Evolutionary conservation across 192 early-diverging fungal genomes (phyloP).

Genomic region (Rhizophagus sp.): DNA sequence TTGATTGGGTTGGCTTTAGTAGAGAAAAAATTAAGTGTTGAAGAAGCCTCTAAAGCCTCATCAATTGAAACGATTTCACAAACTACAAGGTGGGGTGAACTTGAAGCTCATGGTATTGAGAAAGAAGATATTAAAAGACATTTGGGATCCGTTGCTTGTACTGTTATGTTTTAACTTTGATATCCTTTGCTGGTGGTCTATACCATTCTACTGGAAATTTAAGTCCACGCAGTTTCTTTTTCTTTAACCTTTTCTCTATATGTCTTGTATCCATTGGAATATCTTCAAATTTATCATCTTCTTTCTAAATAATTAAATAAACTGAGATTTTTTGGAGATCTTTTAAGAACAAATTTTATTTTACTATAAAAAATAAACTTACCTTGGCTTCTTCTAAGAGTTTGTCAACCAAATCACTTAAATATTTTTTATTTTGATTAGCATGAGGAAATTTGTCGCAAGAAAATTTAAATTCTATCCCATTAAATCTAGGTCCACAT

Average conservation of each 20-base stretch:
- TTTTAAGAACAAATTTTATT: neutral
- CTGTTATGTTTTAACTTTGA: neutral
- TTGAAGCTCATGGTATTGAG: constrained; percentile 27
- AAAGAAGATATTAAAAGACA: constrained; percentile 3
- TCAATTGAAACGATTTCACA: constrained; percentile 85
- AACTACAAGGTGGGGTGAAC: constrained; percentile 83
- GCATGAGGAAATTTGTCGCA: constrained; percentile 54
- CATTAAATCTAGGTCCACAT: constrained; percentile 61
- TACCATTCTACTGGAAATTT: constrained; percentile 22
- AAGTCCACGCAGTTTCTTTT: neutral
- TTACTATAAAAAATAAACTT: neutral
- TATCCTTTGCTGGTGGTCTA: neutral
- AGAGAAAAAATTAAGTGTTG: constrained; percentile 70
- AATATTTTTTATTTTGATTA: constrained; percentile 60
- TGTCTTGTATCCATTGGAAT: constrained; percentile 28
- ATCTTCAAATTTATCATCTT: constrained; percentile 21
- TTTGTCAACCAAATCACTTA: constrained; percentile 50
- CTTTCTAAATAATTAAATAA: constrained; percentile 15
- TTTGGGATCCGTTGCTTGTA: constrained; percentile 5
- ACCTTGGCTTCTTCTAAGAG: constrained; percentile 61
- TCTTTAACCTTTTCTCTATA: constrained; percentile 4
- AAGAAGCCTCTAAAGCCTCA: constrained; percentile 76
- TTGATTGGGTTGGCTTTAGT: constrained; percentile 87
- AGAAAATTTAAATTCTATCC: constrained; percentile 55
- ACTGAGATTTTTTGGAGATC: neutral